Conservation (phyloP, 345 rosid genomes). For the Pistacia atlantica region DNA sequence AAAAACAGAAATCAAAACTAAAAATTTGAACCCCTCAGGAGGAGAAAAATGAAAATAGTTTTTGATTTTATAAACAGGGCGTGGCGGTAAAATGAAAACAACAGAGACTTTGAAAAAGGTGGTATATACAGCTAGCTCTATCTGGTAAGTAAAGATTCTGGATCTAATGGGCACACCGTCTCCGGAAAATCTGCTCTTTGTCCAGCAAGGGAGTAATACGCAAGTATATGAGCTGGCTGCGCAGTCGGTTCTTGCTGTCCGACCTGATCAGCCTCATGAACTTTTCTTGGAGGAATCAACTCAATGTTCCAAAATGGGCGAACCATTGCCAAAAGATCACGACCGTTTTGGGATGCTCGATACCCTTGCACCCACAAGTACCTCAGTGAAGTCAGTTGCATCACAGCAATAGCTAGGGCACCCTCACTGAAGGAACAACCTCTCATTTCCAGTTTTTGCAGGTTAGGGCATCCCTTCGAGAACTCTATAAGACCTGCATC, state of each 20-base stretch:
- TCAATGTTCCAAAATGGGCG: conserved; percentile 97
- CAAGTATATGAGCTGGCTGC: conserved; percentile 88
- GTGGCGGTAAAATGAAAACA: conserved; percentile 6
- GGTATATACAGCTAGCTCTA: conserved; percentile 53
- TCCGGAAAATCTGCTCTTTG: conserved; percentile 83
- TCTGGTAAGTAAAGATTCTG: conserved; percentile 5
- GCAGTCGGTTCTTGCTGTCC: conserved; percentile 43
- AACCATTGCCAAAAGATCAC: conserved; percentile 70
- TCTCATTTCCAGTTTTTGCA: conserved; percentile 92
- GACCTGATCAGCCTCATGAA: conserved; percentile 15
- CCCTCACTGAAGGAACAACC: conserved; percentile 84
- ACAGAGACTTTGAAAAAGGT: conserved; percentile 3
- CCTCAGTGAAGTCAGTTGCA: conserved; percentile 70
- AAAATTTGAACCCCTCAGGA: conserved; percentile 25
- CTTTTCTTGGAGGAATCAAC: conserved; percentile 65
- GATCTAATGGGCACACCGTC: conserved; percentile 58
- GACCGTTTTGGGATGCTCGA: conserved; percentile 49
- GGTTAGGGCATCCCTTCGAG: conserved; percentile 82
- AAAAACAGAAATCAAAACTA: conserved; percentile 2
- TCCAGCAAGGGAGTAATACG: conserved; percentile 93
- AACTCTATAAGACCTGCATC: conserved; percentile 79
- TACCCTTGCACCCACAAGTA: conserved; percentile 98
- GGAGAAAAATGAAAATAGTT: conserved; percentile 10
- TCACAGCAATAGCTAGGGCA: conserved; percentile 70
- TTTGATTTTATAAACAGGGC: conserved; percentile 31